phyloP scores from a whole-genome alignment of 371 early-diverging fungal species.

The Lichtheimia corymbifera region DNA sequence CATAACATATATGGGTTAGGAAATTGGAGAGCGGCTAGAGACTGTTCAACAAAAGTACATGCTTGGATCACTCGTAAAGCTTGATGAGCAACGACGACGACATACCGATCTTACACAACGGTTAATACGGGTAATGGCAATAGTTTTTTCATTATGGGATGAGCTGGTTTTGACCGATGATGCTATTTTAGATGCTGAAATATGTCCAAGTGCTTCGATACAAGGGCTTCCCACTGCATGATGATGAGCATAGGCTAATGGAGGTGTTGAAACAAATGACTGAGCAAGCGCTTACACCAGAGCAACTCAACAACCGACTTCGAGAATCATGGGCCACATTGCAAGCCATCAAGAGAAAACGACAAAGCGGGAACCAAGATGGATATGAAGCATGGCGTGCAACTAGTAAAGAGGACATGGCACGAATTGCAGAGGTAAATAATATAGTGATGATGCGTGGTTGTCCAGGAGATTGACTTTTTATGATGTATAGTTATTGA shows the following conservation, averaged over 20 bases:
- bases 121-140: constrained; percentile 16
- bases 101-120: constrained; percentile 18
- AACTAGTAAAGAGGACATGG: constrained; percentile 13
- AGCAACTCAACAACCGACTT: constrained; percentile 16
- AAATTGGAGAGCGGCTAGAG: constrained; percentile 32
- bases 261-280: constrained; percentile 11
- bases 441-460: no score
- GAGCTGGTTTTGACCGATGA: background rate
- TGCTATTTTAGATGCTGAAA: constrained; percentile 15
- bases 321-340: constrained; percentile 11
- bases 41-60: constrained; percentile 30
- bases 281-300: constrained; percentile 11
- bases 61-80: constrained; percentile 29
- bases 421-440: constrained; percentile 20
- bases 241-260: constrained; percentile 20
- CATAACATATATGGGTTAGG: constrained; percentile 12
- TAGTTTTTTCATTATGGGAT: background rate
- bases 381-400: constrained; percentile 18
- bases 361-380: background rate
- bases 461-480: background rate
- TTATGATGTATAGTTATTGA: background rate
- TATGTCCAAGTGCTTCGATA: constrained; percentile 28
- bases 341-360: constrained; percentile 11
- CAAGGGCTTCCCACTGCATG: constrained; percentile 22
- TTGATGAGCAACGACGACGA: constrained; percentile 45